phyloP scores from a whole-genome alignment of 148 eudicot species.

The Rhododendron simsii region DNA sequence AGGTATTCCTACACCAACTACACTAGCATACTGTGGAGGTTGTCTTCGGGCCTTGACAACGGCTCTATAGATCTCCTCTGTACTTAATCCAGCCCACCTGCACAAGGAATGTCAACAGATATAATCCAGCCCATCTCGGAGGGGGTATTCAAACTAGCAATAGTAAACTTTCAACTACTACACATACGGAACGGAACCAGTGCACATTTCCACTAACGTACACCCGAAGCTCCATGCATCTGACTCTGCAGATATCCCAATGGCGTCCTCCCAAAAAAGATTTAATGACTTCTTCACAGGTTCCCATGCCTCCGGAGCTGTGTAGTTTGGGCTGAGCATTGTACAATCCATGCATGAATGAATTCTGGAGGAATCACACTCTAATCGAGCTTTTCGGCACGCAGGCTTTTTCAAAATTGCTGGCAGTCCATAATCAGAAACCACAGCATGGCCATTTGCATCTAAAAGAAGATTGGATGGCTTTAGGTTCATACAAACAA shows the following conservation, averaged over 20 bases:
- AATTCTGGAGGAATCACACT: conserved; percentile 66
- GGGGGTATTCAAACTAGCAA: not conserved
- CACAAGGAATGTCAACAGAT: conserved; percentile 25
- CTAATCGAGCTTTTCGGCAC: conserved; percentile 76
- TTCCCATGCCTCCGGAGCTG: conserved; percentile 99
- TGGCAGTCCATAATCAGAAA: conserved; percentile 96
- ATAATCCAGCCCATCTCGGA: not conserved
- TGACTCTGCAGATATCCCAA: conserved; percentile 89
- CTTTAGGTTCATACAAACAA: conserved; percentile 92
- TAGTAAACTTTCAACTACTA: conserved; percentile 5
- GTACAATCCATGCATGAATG: conserved; percentile 99
- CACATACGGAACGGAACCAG: conserved; percentile 91
- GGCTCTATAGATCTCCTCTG: conserved; percentile 87
- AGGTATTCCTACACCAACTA: conserved; percentile 96
- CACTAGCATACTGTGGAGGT: conserved; percentile 98
- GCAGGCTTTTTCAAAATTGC: conserved; percentile 81
- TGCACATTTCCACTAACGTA: conserved; percentile 98
- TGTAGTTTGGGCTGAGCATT: conserved; percentile 90
- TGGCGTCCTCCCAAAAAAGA: conserved; percentile 86
- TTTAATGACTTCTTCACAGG: conserved; percentile 87
- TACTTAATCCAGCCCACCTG: conserved; percentile 92
- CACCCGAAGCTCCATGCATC: conserved; percentile 99
- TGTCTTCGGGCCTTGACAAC: conserved; percentile 79
- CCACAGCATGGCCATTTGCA: conserved; percentile 75
- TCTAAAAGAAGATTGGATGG: conserved; percentile 96